These are phyloP conservation scores for Boletus sp. DNA, from an alignment of 768 basidiomycete species.

Conservation along the genomic window DNA sequence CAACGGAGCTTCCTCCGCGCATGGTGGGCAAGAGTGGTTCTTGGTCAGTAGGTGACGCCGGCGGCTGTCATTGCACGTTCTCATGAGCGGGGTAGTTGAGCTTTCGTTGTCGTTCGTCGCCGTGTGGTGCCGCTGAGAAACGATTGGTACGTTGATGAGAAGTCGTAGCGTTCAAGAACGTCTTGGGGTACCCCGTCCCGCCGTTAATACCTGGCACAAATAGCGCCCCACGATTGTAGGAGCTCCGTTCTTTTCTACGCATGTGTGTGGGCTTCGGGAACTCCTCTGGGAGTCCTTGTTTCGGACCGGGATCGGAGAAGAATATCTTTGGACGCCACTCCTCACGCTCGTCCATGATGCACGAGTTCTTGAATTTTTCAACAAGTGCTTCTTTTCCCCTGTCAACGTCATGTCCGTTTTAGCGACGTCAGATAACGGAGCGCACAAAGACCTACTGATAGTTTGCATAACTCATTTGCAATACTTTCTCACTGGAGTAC, in stretches of 20 bases:
- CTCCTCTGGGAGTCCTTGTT: conserved; percentile 73
- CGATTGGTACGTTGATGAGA: conserved; percentile 20
- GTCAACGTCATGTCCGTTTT: conserved; percentile 2
- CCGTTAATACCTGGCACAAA: conserved; percentile 50
- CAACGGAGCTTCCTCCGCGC: background rate
- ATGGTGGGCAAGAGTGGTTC: background rate
- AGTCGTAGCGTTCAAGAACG: conserved; percentile 26
- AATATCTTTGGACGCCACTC: conserved; percentile 85
- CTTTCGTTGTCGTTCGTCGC: conserved; percentile 29
- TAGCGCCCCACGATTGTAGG: conserved; percentile 70
- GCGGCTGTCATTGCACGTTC: conserved; percentile 2
- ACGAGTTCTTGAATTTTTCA: conserved; percentile 90
- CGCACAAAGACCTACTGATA: conserved; percentile 68
- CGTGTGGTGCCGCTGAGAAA: conserved; percentile 9
- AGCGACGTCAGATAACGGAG: conserved; percentile 5
- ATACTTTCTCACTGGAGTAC: conserved; percentile 87
- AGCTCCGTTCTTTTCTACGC: conserved; percentile 79
- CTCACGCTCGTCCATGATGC: conserved; percentile 85
- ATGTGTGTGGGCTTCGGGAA: conserved; percentile 84
- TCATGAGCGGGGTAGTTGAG: conserved; percentile 11
- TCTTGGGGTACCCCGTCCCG: conserved; percentile 26
- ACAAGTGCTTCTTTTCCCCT: conserved; percentile 90
- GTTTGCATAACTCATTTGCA: conserved; percentile 91
- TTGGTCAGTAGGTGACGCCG: background rate
- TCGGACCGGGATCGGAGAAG: conserved; percentile 65